Evolutionary conservation across 2,329 filamentous ascomycete genomes (phyloP).

Genomic region (Penicillium sp.): DNA sequence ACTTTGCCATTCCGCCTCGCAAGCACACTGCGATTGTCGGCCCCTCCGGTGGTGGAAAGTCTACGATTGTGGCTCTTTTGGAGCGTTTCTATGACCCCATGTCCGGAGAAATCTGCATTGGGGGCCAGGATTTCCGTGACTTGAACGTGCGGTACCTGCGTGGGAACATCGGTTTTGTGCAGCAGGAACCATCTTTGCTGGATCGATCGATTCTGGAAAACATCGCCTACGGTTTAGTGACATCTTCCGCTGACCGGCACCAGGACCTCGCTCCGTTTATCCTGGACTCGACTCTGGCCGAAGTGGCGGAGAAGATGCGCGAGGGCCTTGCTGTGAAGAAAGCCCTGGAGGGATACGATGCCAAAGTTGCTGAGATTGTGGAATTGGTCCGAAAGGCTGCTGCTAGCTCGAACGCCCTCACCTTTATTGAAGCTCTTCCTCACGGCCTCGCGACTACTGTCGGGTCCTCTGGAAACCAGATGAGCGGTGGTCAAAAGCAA

Average conservation of each 20-base stretch:
- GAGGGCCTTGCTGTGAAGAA: conserved; percentile 21
- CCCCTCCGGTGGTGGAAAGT: conserved; percentile 51
- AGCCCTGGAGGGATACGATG: conserved; percentile 20
- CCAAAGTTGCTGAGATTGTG: conserved; percentile 22
- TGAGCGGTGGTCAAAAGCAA: conserved; percentile 72
- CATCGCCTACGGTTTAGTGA: conserved; percentile 49
- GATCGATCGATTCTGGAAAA: conserved; percentile 52
- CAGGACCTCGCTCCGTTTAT: conserved; percentile 23
- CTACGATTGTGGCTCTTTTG: conserved; percentile 40
- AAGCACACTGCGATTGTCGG: conserved; percentile 46
- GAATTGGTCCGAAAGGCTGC: conserved; percentile 8
- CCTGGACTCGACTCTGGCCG: conserved; percentile 23
- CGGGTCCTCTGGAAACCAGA: conserved; percentile 22
- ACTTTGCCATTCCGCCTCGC: conserved; percentile 30
- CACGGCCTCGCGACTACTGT: conserved; percentile 10
- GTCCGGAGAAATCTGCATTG: conserved; percentile 30
- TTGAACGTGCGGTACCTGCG: conserved; percentile 36
- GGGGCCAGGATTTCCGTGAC: conserved; percentile 24
- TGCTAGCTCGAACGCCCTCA: conserved; percentile 8
- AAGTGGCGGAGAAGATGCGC: conserved; percentile 24
- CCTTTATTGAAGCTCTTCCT: conserved; percentile 12
- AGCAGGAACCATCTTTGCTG: conserved; percentile 50
- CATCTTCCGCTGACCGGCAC: conserved; percentile 27
- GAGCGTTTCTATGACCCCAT: conserved; percentile 37
- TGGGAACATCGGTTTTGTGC: conserved; percentile 41